Evolutionary conservation across 768 basidiomycete species (phyloP).

Genomic region (Boletellus ananas): DNA sequence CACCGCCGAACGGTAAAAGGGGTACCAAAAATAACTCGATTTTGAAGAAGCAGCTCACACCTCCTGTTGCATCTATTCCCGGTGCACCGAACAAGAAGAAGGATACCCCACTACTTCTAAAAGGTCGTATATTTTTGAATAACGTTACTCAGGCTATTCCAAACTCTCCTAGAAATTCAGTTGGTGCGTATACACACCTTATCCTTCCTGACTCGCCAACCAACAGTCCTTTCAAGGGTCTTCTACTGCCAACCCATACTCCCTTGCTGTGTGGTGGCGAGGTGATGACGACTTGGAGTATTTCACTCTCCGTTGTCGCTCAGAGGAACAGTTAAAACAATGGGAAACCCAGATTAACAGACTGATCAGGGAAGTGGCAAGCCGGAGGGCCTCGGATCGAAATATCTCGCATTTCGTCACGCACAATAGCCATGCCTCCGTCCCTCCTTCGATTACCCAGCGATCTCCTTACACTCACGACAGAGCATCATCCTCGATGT

Average conservation of each 20-base stretch:
- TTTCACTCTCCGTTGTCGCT: conserved; percentile 90
- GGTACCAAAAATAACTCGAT: conserved; percentile 82
- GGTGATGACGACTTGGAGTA: conserved; percentile 91
- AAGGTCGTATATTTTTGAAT: conserved; percentile 95
- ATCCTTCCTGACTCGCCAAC: neutral
- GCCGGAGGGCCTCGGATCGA: conserved; percentile 65
- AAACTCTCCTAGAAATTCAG: conserved; percentile 50
- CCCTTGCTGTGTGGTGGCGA: conserved; percentile 91
- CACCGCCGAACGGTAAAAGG: conserved; percentile 61
- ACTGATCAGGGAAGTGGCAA: conserved; percentile 75
- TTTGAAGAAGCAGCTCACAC: conserved; percentile 72
- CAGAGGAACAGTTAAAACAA: conserved; percentile 86
- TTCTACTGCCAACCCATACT: conserved; percentile 56
- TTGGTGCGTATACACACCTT: conserved; percentile 46
- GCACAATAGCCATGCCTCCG: conserved; percentile 40
- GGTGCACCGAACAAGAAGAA: conserved; percentile 64
- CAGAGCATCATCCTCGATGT: conserved; percentile 34
- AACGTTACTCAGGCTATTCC: conserved; percentile 86
- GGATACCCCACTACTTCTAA: conserved; percentile 79
- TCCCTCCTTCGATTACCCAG: conserved; percentile 34
- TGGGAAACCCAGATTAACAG: conserved; percentile 92
- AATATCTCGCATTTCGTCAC: conserved; percentile 48
- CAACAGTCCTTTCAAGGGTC: conserved; percentile 35
- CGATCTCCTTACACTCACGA: conserved; percentile 36
- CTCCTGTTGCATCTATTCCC: conserved; percentile 44